Evolutionary conservation across 1,284 basidiomycete species (phyloP), one percentile per base, ranked within the genome.

Genomic region (Cerrena zonata): DNA sequence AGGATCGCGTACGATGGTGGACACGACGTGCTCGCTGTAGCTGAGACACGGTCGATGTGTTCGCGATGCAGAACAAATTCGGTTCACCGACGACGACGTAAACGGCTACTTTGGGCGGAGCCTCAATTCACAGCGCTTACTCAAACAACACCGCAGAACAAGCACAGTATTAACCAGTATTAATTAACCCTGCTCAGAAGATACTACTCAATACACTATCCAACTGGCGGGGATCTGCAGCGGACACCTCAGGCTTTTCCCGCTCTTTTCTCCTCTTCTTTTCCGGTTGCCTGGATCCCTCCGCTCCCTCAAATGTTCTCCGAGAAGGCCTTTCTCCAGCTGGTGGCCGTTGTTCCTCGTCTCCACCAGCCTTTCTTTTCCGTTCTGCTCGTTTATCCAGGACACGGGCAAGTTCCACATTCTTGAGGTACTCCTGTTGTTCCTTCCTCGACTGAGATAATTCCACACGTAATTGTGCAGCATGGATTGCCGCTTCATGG

Each of bases 381-480:
- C 84, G 85, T 56, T 86, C 84, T 27, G 82, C 82, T 44, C 94
- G 86, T 69, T 95, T 94, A 56, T 89, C 84, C 60, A 94, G 73
- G 26, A 95, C 84, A n/a, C 89, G 82, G 1, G 94, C 94, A 18
- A 95, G 80, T 65, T 98, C 96, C 36, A 99, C 96, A 58, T 98
- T 95, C 63, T 80, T 82, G 51, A 99, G 78, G 69, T 99, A 99
- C 51, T 95, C 91, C 47, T 83, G 82, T 66, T 99, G 95, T 69
- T 98, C 95, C 37, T 81, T 74, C 58, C 81, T 85, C 21, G 91
- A 93, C 62, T 94, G 90, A 0, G 90, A 82, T 23, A 99, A 78
- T 64, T 98, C 94, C 48, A 91, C 84, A 5, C 95, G 90, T 19
- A 99, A 71, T 58, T 89, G 85, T 1, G 94, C 91, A 5, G 87